Percentiles rank a stretch among this genome's conserved stretches.
These are phyloP conservation scores for Physcomitrellopsis africana DNA, from an alignment of 225 moss, liverwort and hornwort genomes.

Conservation along the genomic window DNA sequence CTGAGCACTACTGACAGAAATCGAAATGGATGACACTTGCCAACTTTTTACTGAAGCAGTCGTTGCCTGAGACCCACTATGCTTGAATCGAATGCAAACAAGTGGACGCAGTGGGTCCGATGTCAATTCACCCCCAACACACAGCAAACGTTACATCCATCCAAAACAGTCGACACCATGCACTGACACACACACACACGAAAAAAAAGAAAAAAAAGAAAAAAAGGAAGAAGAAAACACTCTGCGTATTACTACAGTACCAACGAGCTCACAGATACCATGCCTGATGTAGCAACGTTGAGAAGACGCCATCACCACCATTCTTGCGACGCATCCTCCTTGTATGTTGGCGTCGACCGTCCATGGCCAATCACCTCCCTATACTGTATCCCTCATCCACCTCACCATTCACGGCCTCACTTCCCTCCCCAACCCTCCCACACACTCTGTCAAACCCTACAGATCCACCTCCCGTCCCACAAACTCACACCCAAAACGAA, in stretches of 20 bases:
- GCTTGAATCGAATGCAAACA: neutral
- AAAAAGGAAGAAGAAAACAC: too few relatives aligned
- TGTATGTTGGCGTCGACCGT: constrained; percentile 18
- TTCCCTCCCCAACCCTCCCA: neutral
- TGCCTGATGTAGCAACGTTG: constrained; percentile 36
- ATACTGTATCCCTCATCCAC: neutral
- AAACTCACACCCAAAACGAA: too few relatives aligned
- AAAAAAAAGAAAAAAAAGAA: neutral
- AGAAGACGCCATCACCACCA: constrained; percentile 33
- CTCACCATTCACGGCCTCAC: constrained; percentile 11
- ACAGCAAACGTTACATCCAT: constrained; percentile 10
- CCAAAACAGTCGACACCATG: constrained; percentile 7
- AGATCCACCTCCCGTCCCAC: neutral
- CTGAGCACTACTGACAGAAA: constrained; percentile 25
- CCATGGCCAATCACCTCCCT: constrained; percentile 22
- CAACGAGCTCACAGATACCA: constrained; percentile 17
- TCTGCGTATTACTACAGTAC: neutral
- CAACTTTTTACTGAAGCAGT: neutral
- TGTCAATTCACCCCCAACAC: constrained; percentile 2
- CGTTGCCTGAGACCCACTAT: neutral
- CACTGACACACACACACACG: neutral
- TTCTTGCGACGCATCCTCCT: constrained; percentile 23
- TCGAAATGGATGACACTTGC: constrained; percentile 18
- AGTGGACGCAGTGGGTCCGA: neutral
- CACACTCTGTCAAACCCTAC: neutral